Percentiles rank a stretch among this genome's conserved stretches.
These are phyloP conservation scores for Lactuca sativa DNA, from an alignment of 129 eudicot species.

Conservation along the genomic window DNA sequence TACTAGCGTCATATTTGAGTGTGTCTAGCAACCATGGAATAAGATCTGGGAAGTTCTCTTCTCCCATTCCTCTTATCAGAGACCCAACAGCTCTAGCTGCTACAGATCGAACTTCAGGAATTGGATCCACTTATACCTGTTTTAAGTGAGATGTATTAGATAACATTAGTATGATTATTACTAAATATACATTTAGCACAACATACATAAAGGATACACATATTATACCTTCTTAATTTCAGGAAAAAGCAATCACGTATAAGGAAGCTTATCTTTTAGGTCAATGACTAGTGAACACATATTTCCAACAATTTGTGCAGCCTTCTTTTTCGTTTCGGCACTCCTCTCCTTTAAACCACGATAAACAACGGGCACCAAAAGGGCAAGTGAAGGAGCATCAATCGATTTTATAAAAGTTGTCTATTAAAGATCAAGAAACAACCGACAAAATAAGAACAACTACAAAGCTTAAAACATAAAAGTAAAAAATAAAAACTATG, in stretches of 20 bases:
- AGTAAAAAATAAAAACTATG: too few species aligned
- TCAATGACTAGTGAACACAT: slow-evolving; percentile 98
- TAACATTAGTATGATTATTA: neutral
- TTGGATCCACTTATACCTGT: slow-evolving; percentile 97
- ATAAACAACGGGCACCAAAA: slow-evolving; percentile 45
- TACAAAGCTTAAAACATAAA: too few species aligned
- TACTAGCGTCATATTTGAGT: slow-evolving; percentile 87
- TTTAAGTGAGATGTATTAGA: slow-evolving; percentile 3
- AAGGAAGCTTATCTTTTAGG: slow-evolving; percentile 91
- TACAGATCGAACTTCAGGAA: slow-evolving; percentile 97
- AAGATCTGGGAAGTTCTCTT: slow-evolving; percentile 95
- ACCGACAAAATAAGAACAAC: too few species aligned
- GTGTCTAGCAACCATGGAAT: slow-evolving; percentile 98
- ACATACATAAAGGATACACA: neutral
- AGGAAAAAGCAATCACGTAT: slow-evolving; percentile 83
- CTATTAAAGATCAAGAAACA: too few species aligned
- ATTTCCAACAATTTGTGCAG: slow-evolving; percentile 96
- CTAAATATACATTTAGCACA: neutral
- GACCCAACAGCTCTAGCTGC: slow-evolving; percentile 99
- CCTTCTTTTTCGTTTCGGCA: slow-evolving; percentile 96
- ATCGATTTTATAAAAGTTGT: too few species aligned
- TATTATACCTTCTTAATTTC: slow-evolving; percentile 80
- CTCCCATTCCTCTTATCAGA: slow-evolving; percentile 96
- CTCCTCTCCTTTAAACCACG: slow-evolving; percentile 94
- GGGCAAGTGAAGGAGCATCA: too few species aligned